Evolutionary conservation across 345 rosid species (phyloP).

Genomic region (Brassica incana): DNA sequence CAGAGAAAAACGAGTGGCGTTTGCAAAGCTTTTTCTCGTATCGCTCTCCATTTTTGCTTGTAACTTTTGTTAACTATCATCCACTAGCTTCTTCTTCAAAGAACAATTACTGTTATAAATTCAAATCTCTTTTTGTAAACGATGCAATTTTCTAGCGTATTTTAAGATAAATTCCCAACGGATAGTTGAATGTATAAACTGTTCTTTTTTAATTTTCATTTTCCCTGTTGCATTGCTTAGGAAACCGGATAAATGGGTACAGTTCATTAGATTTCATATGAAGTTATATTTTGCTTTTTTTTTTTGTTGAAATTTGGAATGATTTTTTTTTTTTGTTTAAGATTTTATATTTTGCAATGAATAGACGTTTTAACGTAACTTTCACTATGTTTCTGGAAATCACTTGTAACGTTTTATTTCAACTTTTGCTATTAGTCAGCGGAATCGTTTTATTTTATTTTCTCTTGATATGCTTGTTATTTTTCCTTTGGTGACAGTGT

Average conservation of each 20-base stretch:
- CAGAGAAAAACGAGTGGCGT: slow-evolving; percentile 4
- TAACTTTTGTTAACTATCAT: slow-evolving; percentile 1
- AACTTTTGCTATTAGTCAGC: background rate
- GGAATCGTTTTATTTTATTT: background rate
- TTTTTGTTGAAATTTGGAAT: background rate
- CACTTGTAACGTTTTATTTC: slow-evolving; percentile 9
- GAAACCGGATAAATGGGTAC: background rate
- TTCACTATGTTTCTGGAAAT: slow-evolving; percentile 4
- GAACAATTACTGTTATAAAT: slow-evolving; percentile 19
- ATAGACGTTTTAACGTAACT: background rate
- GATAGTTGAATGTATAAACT: background rate
- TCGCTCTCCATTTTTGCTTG: background rate
- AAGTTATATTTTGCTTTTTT: slow-evolving; percentile 2
- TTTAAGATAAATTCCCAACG: background rate
- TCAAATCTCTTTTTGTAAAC: slow-evolving; percentile 28
- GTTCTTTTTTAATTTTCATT: background rate
- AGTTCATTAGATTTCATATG: background rate
- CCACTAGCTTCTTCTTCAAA: slow-evolving; percentile 2
- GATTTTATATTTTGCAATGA: background rate
- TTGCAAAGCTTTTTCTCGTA: slow-evolving; percentile 23
- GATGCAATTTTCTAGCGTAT: background rate
- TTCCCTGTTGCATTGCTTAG: background rate
- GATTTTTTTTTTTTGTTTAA: background rate
- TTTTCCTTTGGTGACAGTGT: background rate
- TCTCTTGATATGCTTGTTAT: slow-evolving; percentile 1